Evolutionary conservation across 164 flowering plant genomes (phyloP), one percentile per base, ranked within the genome.

Genomic region (Liquidambar formosana): DNA sequence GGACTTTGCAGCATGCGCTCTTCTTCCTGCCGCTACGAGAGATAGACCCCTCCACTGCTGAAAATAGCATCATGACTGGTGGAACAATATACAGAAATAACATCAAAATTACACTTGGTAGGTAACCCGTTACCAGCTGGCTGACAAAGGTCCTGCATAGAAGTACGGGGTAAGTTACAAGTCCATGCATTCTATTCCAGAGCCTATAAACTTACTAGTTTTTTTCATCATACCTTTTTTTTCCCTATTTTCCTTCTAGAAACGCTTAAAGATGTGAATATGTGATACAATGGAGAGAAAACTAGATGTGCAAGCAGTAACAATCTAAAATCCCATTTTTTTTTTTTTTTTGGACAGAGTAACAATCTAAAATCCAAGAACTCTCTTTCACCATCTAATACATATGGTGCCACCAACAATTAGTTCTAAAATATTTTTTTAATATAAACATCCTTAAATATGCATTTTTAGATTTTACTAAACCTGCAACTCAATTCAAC

Each of bases 21-120:
- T 65, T 88, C 82, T 93, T 93, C 87, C 97, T 86, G 63, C 84
- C 87, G 81, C 97, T 88, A 33, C 85, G 94, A 63, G 98, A 91
- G 47, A 85, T 78, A 47, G 82, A 68, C 16, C 99, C 99, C 85
- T 93, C 97, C 41, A 90, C 48, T 16, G 88, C 78, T 44, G 99
- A 88, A 73, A 95, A 86, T 12, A 90, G 67, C 86, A 90, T 85
- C 99, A 95, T 95, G 18, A 76, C 41, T 57, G 99, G 99, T 49
- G 97, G 97, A 71, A 87, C 95, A 59, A 66, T 66, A 65, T 74
- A 89, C 8, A 91, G 57, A 79, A 83, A 88, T 57, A 91, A 45
- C 69, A 82, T 81, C 72, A 95, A 74, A 47, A 95, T 74, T 16
- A 91, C 96, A 85, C 99, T 95, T 23, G 99, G 99, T 57, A 95